phyloP scores from a whole-genome alignment of 176 grass and related monocot genomes.

The Poa annua region DNA sequence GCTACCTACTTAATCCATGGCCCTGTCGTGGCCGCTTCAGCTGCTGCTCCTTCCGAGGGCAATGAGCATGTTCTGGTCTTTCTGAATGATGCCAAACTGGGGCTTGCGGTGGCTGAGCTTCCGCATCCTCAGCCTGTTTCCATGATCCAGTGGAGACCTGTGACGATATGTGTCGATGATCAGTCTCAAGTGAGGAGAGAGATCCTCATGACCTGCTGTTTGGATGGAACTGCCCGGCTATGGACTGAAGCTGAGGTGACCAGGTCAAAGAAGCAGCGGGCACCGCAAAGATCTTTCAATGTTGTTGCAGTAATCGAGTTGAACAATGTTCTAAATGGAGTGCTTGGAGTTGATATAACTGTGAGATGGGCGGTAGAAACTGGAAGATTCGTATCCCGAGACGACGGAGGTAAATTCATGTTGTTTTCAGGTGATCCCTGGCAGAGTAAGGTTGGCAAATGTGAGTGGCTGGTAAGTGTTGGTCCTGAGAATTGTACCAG shows the following conservation, averaged over 20 bases:
- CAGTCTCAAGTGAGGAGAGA: constrained; percentile 55
- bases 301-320: constrained; percentile 80
- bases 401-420: constrained; percentile 51
- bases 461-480: constrained; percentile 82
- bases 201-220: constrained; percentile 84
- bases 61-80: constrained; percentile 62
- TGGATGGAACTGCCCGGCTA: constrained; percentile 79
- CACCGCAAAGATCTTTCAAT: constrained; percentile 62
- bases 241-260: constrained; percentile 67
- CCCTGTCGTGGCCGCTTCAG: constrained; percentile 60
- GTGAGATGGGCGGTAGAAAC: constrained; percentile 80
- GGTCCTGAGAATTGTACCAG: constrained; percentile 60
- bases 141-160: constrained; percentile 94
- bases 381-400: constrained; percentile 49
- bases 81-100: constrained; percentile 65
- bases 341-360: constrained; percentile 68
- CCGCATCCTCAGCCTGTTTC: constrained; percentile 68
- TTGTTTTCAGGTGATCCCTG: constrained; percentile 58
- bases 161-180: not conserved
- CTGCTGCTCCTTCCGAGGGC: constrained; percentile 38
- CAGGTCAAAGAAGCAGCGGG: constrained; percentile 50
- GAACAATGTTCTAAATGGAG: constrained; percentile 73
- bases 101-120: constrained; percentile 60
- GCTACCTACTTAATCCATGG: constrained; percentile 60
- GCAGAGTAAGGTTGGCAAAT: constrained; percentile 63